These are phyloP conservation scores for Chaetomium tenue DNA, from an alignment of 495 filamentous ascomycete genomes.

Conservation along the genomic window DNA sequence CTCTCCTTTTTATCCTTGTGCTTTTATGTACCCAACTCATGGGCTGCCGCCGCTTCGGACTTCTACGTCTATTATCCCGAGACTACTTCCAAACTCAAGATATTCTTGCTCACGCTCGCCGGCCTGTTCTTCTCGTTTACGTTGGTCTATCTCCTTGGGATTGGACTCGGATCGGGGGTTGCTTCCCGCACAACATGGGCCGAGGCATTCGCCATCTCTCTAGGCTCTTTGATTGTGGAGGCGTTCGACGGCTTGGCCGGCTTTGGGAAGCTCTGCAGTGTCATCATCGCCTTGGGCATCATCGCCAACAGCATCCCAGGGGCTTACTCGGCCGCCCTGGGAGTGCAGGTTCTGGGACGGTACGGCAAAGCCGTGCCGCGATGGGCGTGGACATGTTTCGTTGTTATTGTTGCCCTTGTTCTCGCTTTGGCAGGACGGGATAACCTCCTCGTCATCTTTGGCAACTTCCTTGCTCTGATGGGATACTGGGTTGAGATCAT, in stretches of 20 bases:
- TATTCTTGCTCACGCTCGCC: slow-evolving; percentile 39
- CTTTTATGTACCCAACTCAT: slow-evolving; percentile 35
- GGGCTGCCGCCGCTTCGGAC: slow-evolving; percentile 58
- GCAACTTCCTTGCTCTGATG: slow-evolving; percentile 71
- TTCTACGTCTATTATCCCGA: slow-evolving; percentile 65
- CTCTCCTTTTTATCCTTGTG: slow-evolving; percentile 33
- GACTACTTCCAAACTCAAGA: slow-evolving; percentile 51
- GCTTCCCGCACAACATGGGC: slow-evolving; percentile 51
- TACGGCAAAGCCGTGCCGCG: slow-evolving; percentile 58
- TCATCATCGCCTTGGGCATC: slow-evolving; percentile 67
- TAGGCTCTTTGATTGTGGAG: slow-evolving; percentile 67
- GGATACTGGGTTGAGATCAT: slow-evolving; percentile 71
- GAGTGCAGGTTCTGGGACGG: slow-evolving; percentile 64
- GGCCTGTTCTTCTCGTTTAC: slow-evolving; percentile 30
- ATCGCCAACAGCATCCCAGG: slow-evolving; percentile 70
- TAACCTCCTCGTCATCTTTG: slow-evolving; percentile 62
- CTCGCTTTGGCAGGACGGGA: slow-evolving; percentile 64
- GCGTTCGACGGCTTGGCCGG: slow-evolving; percentile 59
- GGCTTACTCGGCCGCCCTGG: slow-evolving; percentile 67
- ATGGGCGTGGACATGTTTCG: slow-evolving; percentile 61
- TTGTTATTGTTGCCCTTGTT: slow-evolving; percentile 59
- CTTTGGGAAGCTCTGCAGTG: slow-evolving; percentile 72
- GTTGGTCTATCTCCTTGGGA: slow-evolving; percentile 63
- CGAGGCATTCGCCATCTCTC: slow-evolving; percentile 55
- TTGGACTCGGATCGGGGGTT: slow-evolving; percentile 65